Evolutionary conservation across 129 eudicot species (phyloP).

Genomic region (Mikania micrantha): DNA sequence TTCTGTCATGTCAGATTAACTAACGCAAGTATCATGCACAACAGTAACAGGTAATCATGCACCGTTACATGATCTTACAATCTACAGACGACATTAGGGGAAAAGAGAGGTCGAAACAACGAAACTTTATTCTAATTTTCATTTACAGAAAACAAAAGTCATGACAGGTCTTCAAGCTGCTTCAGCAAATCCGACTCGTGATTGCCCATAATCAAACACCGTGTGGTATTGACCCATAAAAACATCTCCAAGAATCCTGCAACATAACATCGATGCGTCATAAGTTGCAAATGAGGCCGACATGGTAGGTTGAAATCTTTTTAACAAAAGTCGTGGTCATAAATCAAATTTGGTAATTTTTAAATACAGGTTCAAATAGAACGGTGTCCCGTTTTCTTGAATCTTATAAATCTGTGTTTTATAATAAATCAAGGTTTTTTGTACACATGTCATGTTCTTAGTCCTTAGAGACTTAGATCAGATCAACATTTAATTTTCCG

Average conservation of each 20-base stretch:
- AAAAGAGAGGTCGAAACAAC: too few relatives aligned
- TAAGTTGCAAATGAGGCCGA: not conserved
- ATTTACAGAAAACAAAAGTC: constrained; percentile 4
- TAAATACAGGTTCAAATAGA: not conserved
- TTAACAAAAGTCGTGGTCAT: not conserved
- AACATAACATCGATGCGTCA: not conserved
- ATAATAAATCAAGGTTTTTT: too few relatives aligned
- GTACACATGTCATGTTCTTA: too few relatives aligned
- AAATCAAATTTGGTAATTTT: not conserved
- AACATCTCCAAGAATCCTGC: constrained; percentile 55
- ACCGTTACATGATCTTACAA: too few relatives aligned
- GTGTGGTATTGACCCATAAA: constrained; percentile 59
- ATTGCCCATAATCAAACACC: constrained; percentile 48
- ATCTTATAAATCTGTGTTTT: not conserved
- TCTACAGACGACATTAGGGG: too few relatives aligned
- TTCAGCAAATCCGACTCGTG: constrained; percentile 47
- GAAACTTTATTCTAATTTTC: too few relatives aligned
- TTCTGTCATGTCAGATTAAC: too few relatives aligned
- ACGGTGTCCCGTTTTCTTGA: not conserved
- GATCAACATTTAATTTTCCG: too few relatives aligned
- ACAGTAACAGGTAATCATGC: too few relatives aligned
- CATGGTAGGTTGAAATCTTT: not conserved
- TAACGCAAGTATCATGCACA: too few relatives aligned
- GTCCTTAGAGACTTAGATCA: too few relatives aligned
- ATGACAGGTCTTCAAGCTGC: constrained; percentile 24